Base-by-base conservation (phyloP, 441 rosid species). In the Euphorbia corollata region DNA sequence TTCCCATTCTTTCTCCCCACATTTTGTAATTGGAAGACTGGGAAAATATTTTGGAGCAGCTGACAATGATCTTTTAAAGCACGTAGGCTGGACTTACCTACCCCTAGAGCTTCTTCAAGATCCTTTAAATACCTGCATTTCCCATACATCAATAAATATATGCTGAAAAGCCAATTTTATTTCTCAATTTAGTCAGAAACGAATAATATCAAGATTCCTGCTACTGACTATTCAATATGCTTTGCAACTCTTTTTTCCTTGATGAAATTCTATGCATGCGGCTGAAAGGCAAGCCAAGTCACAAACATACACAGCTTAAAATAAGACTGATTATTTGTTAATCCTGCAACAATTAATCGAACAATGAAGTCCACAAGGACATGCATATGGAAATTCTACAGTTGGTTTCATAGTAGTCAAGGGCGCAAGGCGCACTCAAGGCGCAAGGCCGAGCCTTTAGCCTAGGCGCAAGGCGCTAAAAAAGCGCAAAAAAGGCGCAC, bases 51-150 rank as follows among this genome's bases (percentile, higher is more conserved):
- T 32, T 4, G 15, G 8, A 64, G 30, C 45, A 2, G 47, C 39
- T 24, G n/a, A 38, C 38, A 15, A 32, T 57, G 19, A 51, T 51
- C 32, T 27, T 79, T 86, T 82, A 90, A 71, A 87, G 82, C 57
- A 81, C 75, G 63, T 73, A 79, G 65, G 78, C 86, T 90, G 73
- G 86, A 79, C 63, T 84, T 86, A 67, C 90, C 79, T 71, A 87
- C 78, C 77, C 91, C 82, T 71, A 89, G 97, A 54, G 96, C 97
- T 74, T 88, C 97, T 80, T 89, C 98, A 27, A 91, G 82, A 79
- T 93, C 95, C 83, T 84, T 93, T 63, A 93, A 74, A 75, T 91
- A 89, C 78, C 99, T 93, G 87, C 75, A 69, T 63, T 68, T 65
- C 24, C 18, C 1, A 36, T 13, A n/a, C 15, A 48, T 18, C 22